Evolutionary conservation across 2,329 filamentous ascomycete genomes (phyloP), one percentile per base, ranked within the genome.

Genomic region (Fusarium algeriense): DNA sequence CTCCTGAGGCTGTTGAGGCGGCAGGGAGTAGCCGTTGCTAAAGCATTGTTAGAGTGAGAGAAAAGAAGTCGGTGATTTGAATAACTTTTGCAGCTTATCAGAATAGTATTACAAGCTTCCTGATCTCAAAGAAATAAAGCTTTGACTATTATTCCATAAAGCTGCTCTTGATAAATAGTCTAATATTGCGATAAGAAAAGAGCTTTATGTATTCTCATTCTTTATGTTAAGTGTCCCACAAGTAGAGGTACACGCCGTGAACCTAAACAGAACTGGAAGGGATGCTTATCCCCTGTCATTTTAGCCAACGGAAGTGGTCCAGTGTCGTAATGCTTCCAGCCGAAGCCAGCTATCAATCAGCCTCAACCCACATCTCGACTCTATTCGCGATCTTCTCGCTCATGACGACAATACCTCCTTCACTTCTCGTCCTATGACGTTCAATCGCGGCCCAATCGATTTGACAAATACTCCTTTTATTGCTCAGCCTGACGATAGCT

Each of bases 381-480:
- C 59, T 63, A 64, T 71, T 72, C 57, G 60, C 64, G 64, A 72
- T 57, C 70, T 61, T 69, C 63, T 57, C 43, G 53, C 74, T 65
- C 72, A 77, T 77, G 73, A 76, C 73, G 64, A 60, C 61, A 64
- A 75, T 67, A 61, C 46, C 61, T 57, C 70, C 69, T 56, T 71
- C 61, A 62, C 63, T 62, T 69, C 73, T 64, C 60, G 64, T 69
- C 76, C 66, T 69, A 76, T 77, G 75, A 77, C 75, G 67, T 49
- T 55, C n/a, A 53, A 54, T 59, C 58, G 64, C 73, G 54, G 64
- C 38, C 55, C 34, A 45, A 60, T 58, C 37, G 63, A 58, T 52
- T 61, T 34, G 46, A 60, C 63, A 45, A 57, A 45, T 60, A 52
- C 34, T 57, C 55, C 46, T 40, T 61, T 57, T 59, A 60, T 60